Percentiles rank a stretch among this genome's conserved stretches.
Conservation (phyloP, 768 basidiomycete genomes). For the Agrocybe chaxingu region DNA sequence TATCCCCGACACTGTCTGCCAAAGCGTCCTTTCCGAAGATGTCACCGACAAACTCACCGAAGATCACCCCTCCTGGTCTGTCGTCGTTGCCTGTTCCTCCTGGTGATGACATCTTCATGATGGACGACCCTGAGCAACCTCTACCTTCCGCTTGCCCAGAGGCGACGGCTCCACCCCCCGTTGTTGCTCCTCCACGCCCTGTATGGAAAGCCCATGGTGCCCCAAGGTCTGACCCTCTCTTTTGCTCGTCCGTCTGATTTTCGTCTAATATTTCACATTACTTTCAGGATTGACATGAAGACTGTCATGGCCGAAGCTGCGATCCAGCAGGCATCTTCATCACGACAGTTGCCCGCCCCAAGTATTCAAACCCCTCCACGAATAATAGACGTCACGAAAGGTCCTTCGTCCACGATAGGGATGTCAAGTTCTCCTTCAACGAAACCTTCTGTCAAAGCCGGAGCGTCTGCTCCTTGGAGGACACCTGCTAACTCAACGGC, state of each 20-base stretch:
- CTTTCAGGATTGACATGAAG: conserved; percentile 73
- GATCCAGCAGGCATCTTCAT: conserved; percentile 12
- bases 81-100: conserved; percentile 18
- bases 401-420: background rate
- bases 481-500: background rate
- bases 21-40: background rate
- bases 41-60: too few species aligned
- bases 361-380: conserved; percentile 1
- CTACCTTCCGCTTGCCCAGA: conserved; percentile 30
- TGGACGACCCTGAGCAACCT: conserved; percentile 69
- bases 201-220: conserved; percentile 49
- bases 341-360: background rate
- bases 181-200: conserved; percentile 13
- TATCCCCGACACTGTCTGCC: conserved; percentile 18
- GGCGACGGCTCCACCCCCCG: conserved; percentile 13
- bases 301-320: conserved; percentile 81
- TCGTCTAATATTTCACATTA: conserved; percentile 5
- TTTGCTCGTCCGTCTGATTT: conserved; percentile 3
- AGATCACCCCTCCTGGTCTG: too few species aligned
- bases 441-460: background rate
- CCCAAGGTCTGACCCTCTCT: conserved; percentile 43
- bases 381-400: background rate
- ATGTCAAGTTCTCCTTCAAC: background rate
- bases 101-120: conserved; percentile 73
- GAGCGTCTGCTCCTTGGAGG: conserved; percentile 5